Percentiles rank a stretch among this genome's conserved stretches.
Evolutionary conservation across 2,329 filamentous ascomycete genomes (phyloP).

Genomic region (Verticillium isaacii): DNA sequence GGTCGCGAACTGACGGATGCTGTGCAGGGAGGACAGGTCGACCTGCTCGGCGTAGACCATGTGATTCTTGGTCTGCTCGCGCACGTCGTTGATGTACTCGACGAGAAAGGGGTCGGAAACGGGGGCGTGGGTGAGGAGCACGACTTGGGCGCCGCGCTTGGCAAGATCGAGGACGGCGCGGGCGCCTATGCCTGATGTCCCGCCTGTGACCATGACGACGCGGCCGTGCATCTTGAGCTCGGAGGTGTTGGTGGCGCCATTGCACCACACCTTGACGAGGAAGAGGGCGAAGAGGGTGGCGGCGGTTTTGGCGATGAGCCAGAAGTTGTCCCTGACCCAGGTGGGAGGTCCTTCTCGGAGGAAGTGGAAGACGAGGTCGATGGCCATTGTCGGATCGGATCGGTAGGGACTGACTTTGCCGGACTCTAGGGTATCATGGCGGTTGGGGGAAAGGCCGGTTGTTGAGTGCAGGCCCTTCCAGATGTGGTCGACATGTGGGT

Average conservation of each 20-base stretch:
- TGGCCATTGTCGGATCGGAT: conserved; percentile 35
- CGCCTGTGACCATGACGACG: conserved; percentile 89
- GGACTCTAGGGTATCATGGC: background rate
- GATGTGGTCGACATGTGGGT: background rate
- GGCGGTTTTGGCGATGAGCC: conserved; percentile 33
- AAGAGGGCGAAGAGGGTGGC: conserved; percentile 32
- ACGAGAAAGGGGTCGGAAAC: conserved; percentile 82
- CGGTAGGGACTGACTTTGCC: background rate
- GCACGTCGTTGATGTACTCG: conserved; percentile 88
- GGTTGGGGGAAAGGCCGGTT: background rate
- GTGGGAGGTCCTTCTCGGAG: conserved; percentile 43
- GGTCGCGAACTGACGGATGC: conserved; percentile 87
- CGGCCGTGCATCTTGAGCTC: conserved; percentile 90
- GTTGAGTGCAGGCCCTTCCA: background rate
- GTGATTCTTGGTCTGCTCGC: conserved; percentile 70
- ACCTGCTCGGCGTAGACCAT: conserved; percentile 95
- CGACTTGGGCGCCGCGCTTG: conserved; percentile 77
- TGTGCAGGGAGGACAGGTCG: conserved; percentile 82
- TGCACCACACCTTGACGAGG: conserved; percentile 67
- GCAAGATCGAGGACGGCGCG: conserved; percentile 71
- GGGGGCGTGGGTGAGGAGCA: conserved; percentile 80
- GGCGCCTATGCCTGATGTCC: conserved; percentile 88
- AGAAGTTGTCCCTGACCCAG: conserved; percentile 41
- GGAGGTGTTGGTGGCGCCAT: conserved; percentile 67
- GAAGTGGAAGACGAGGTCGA: conserved; percentile 44